Percentiles rank a stretch among this genome's conserved stretches.
These are phyloP conservation scores for Paecilomyces fulvus DNA, from an alignment of 2,329 filamentous ascomycete genomes.

Conservation along the genomic window DNA sequence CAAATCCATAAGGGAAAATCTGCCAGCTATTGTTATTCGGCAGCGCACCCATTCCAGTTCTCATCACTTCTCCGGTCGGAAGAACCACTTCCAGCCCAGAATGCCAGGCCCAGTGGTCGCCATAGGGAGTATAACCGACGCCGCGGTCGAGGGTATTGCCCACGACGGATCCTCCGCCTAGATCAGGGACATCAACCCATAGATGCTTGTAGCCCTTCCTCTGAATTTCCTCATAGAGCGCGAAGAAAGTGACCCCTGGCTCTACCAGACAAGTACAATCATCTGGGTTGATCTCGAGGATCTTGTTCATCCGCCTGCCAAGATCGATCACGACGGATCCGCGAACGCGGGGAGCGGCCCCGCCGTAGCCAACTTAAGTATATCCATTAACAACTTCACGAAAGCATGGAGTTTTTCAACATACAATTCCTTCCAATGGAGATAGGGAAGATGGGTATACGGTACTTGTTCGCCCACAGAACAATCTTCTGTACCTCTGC, in stretches of 20 bases:
- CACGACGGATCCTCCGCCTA: slow-evolving; percentile 26
- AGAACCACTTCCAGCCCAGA: slow-evolving; percentile 38
- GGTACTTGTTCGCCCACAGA: slow-evolving; percentile 15
- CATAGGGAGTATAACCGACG: slow-evolving; percentile 28
- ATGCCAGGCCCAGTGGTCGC: slow-evolving; percentile 39
- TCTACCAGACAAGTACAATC: slow-evolving; percentile 36
- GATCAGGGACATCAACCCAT: slow-evolving; percentile 35
- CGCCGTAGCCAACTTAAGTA: slow-evolving; percentile 32
- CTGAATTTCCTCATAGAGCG: slow-evolving; percentile 31
- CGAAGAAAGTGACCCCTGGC: slow-evolving; percentile 35
- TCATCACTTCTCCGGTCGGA: slow-evolving; percentile 28
- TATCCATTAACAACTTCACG: background rate
- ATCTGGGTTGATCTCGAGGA: slow-evolving; percentile 28
- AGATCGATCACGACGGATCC: slow-evolving; percentile 39
- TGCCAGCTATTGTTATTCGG: slow-evolving; percentile 17
- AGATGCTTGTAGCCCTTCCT: slow-evolving; percentile 26
- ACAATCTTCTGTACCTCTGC: slow-evolving; percentile 10
- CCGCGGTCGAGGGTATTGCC: slow-evolving; percentile 28
- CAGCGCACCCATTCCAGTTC: slow-evolving; percentile 34
- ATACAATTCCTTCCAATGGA: slow-evolving; percentile 29
- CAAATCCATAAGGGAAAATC: slow-evolving; percentile 9
- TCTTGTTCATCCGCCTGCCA: slow-evolving; percentile 33
- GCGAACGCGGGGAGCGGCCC: slow-evolving; percentile 35
- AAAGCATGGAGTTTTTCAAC: background rate
- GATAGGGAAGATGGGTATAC: slow-evolving; percentile 31